Percentiles rank a stretch among this genome's conserved stretches.
These are phyloP conservation scores for Mycena floridula DNA, from an alignment of 768 basidiomycete species.

Conservation along the genomic window DNA sequence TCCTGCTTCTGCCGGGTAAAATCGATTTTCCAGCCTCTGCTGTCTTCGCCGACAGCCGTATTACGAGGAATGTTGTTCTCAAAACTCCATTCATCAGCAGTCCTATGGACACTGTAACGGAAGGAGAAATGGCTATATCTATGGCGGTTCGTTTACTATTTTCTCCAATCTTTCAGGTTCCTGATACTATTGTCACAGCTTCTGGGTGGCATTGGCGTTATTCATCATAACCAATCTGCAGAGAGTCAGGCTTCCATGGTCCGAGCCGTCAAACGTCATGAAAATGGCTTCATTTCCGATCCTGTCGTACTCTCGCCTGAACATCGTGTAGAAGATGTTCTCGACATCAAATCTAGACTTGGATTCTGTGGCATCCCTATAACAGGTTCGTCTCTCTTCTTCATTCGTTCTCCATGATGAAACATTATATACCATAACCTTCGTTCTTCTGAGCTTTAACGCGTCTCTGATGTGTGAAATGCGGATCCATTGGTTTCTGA, in stretches of 20 bases:
- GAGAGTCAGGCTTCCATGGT: conserved; percentile 94
- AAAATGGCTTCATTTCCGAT: conserved; percentile 97
- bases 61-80: conserved; percentile 86
- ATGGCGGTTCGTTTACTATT: conserved; percentile 64
- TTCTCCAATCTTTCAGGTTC: conserved; percentile 5
- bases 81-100: conserved; percentile 97
- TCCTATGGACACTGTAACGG: conserved; percentile 99
- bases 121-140: conserved; percentile 87
- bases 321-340: conserved; percentile 78
- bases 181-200: conserved; percentile 38
- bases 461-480: conserved; percentile 57
- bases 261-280: conserved; percentile 94
- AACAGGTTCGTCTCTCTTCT: conserved; percentile 65
- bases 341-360: conserved; percentile 85
- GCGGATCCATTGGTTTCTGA: conserved; percentile 52
- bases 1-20: conserved; percentile 89
- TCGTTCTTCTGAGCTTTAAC: conserved; percentile 87
- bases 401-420: conserved; percentile 34
- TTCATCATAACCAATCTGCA: conserved; percentile 90
- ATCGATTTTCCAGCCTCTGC: conserved; percentile 86
- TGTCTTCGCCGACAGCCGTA: conserved; percentile 76
- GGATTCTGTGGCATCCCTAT: conserved; percentile 98
- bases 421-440: conserved; percentile 53
- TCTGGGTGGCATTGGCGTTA: conserved; percentile 94
- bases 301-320: conserved; percentile 83